Evolutionary conservation across 768 basidiomycete species (phyloP).

Genomic region (Cystofilobasidium capitatum): DNA sequence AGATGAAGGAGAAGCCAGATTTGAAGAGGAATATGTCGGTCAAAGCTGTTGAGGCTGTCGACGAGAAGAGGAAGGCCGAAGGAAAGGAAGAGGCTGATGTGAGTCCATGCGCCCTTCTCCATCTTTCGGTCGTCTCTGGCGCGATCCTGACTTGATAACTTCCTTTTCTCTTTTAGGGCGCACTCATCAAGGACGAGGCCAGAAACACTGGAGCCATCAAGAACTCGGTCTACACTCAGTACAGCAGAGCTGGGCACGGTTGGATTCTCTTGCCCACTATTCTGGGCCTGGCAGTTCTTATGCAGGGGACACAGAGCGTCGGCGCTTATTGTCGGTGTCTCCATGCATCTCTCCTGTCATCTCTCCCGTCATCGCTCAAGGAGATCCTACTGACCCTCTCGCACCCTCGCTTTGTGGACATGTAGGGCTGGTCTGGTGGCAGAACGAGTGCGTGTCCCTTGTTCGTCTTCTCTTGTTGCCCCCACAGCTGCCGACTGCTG

Average conservation of each 20-base stretch:
- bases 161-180: constrained; percentile 39
- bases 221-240: constrained; percentile 53
- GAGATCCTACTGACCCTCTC: too few relatives aligned
- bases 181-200: constrained; percentile 17
- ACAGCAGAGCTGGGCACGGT: constrained; percentile 62
- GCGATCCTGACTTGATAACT: constrained; percentile 29
- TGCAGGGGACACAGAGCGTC: constrained; percentile 3
- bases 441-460: background rate
- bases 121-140: background rate
- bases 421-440: constrained; percentile 26
- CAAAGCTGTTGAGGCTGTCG: background rate
- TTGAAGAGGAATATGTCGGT: background rate
- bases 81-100: constrained; percentile 5
- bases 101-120: background rate
- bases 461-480: background rate
- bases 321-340: background rate
- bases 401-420: too few relatives aligned
- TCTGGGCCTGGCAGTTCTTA: background rate
- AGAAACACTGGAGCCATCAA: constrained; percentile 43
- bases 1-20: background rate
- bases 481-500: background rate
- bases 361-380: too few relatives aligned
- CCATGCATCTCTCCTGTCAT: too few relatives aligned
- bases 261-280: constrained; percentile 55
- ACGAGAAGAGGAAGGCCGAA: constrained; percentile 4